Percentiles rank a stretch among this genome's conserved stretches.
Conservation (phyloP, 2,329 filamentous ascomycete species). For the Volutella citrinella region DNA sequence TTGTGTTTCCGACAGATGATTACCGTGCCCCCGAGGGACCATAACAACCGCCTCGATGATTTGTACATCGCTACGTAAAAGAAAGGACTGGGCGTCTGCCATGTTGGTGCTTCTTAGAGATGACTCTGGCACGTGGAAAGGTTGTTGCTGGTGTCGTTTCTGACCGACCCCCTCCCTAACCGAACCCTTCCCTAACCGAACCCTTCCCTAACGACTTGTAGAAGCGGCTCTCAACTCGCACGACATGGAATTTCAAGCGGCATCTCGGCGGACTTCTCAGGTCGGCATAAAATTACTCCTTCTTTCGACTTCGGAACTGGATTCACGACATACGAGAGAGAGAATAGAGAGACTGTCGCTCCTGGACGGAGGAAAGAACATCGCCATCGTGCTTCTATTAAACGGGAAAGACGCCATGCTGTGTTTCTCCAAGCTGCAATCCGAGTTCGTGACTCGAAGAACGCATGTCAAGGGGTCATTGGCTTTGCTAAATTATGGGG, state of each 20-base stretch:
- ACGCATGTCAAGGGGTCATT: no score
- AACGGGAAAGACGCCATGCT: conserved; percentile 28
- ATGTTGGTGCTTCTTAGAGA: conserved; percentile 24
- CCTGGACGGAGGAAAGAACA: conserved; percentile 37
- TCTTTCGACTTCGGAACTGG: conserved; percentile 36
- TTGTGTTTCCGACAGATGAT: no score
- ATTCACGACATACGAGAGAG: conserved; percentile 21
- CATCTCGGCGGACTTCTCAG: neutral
- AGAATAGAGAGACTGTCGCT: conserved; percentile 40
- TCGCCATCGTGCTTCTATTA: conserved; percentile 45
- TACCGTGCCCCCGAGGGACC: no score
- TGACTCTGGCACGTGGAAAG: conserved; percentile 22
- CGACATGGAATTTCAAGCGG: conserved; percentile 43
- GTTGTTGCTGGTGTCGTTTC: conserved; percentile 14
- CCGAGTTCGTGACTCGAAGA: no score
- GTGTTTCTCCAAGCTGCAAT: no score
- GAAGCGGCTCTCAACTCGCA: conserved; percentile 41
- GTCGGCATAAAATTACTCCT: conserved; percentile 37
- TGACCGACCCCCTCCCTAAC: no score
- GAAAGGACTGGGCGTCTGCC: conserved; percentile 33
- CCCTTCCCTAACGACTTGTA: no score
- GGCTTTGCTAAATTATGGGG: no score
- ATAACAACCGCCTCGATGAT: conserved; percentile 32
- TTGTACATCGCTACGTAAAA: conserved; percentile 37
- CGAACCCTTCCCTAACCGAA: no score